Percentiles rank a stretch among this genome's conserved stretches.
These are phyloP conservation scores for Pichia sp. DNA, from an alignment of 1,139 yeast species.

Conservation along the genomic window DNA sequence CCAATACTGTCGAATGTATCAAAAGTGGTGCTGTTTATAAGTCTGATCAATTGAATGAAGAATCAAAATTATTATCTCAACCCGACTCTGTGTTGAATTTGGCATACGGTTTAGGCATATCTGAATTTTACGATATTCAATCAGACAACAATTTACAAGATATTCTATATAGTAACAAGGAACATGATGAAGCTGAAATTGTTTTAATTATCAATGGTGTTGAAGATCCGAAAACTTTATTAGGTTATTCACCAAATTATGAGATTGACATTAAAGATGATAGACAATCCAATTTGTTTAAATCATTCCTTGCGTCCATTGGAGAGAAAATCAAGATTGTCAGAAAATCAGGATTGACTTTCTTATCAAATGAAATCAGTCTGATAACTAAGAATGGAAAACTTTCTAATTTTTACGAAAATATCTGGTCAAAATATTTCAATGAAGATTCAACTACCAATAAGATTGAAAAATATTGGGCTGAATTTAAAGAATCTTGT, in stretches of 20 bases:
- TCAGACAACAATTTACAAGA: conserved; percentile 16
- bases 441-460: conserved; percentile 22
- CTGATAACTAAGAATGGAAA: conserved; percentile 21
- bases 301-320: conserved; percentile 16
- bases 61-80: conserved; percentile 14
- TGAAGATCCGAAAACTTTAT: conserved; percentile 20
- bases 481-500: conserved; percentile 19
- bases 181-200: conserved; percentile 15
- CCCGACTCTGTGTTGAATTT: conserved; percentile 27
- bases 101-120: conserved; percentile 36
- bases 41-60: neutral
- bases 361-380: conserved; percentile 32
- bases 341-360: conserved; percentile 8
- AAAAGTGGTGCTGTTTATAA: conserved; percentile 23
- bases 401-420: conserved; percentile 5
- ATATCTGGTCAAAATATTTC: conserved; percentile 29
- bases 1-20: conserved; percentile 9
- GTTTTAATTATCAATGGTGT: conserved; percentile 36
- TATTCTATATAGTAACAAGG: conserved; percentile 18
- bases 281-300: conserved; percentile 13
- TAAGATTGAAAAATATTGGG: conserved; percentile 33
- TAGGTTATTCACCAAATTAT: neutral
- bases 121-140: conserved; percentile 30
- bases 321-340: conserved; percentile 16
- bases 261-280: conserved; percentile 16